phyloP scores from a whole-genome alignment of 495 filamentous ascomycete genomes.

The Trichocladium antarcticum region DNA sequence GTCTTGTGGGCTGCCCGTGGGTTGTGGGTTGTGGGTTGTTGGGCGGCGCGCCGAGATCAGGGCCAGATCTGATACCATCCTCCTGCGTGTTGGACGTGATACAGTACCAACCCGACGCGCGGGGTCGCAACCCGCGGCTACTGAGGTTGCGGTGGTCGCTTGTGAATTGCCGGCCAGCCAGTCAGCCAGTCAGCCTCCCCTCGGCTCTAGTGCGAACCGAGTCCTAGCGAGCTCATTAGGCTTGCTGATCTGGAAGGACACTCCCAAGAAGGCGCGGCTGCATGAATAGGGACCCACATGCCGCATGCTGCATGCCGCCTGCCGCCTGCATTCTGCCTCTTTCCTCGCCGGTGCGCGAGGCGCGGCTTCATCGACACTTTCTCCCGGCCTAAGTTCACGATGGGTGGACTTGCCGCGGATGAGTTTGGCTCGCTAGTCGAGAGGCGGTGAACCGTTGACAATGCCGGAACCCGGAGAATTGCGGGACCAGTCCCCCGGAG shows the following conservation, averaged over 20 bases:
- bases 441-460: slow-evolving; percentile 10
- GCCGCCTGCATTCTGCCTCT: neutral
- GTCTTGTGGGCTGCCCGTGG: too few relatives aligned
- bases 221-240: too few relatives aligned
- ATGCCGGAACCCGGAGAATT: slow-evolving; percentile 11
- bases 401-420: too few relatives aligned
- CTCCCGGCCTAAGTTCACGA: neutral
- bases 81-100: too few relatives aligned
- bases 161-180: too few relatives aligned
- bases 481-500: slow-evolving; percentile 2
- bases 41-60: too few relatives aligned
- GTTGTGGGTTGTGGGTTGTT: too few relatives aligned
- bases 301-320: neutral
- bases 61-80: neutral
- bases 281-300: slow-evolving; percentile 1
- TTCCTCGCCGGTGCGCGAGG: too few relatives aligned
- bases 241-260: neutral
- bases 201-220: too few relatives aligned
- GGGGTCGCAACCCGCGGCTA: slow-evolving; percentile 9
- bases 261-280: slow-evolving; percentile 3
- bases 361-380: neutral
- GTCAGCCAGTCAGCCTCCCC: too few relatives aligned
- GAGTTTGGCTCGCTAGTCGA: too few relatives aligned
- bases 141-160: neutral
- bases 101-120: neutral